These are phyloP conservation scores for Emergomyces orientalis DNA, from an alignment of 2,329 filamentous ascomycete species.

Conservation along the genomic window DNA sequence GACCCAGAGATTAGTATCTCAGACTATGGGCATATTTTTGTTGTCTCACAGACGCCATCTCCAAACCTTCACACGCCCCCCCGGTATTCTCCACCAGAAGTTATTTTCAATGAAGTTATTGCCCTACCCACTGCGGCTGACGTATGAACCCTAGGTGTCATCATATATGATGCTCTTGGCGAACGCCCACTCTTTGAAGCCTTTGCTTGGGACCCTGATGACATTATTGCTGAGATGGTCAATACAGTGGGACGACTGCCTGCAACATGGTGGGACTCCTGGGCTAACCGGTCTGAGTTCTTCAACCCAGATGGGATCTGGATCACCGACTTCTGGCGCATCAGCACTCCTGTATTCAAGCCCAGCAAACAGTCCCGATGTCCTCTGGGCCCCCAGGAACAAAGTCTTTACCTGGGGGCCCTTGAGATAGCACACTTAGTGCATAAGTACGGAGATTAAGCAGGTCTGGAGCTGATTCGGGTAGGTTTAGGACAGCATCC, in stretches of 20 bases:
- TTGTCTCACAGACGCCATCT: conserved; percentile 15
- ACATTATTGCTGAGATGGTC: conserved; percentile 19
- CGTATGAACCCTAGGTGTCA: conserved; percentile 19
- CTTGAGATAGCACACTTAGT: too few relatives aligned
- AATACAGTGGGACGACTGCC: conserved; percentile 17
- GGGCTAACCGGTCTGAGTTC: conserved; percentile 17
- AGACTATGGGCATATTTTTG: conserved; percentile 21
- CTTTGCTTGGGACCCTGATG: conserved; percentile 18
- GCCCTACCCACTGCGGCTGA: conserved; percentile 16
- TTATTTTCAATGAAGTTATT: conserved; percentile 14
- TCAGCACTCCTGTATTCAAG: conserved; percentile 15
- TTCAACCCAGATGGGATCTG: conserved; percentile 19
- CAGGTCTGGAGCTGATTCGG: too few relatives aligned
- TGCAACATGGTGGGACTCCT: conserved; percentile 17
- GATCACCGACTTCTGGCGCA: conserved; percentile 16
- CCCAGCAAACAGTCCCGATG: too few relatives aligned
- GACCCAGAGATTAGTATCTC: conserved; percentile 20
- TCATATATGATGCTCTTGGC: conserved; percentile 18
- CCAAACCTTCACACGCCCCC: conserved; percentile 18
- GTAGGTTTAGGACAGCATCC: too few relatives aligned
- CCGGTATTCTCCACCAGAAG: conserved; percentile 19
- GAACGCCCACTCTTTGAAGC: conserved; percentile 20
- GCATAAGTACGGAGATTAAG: too few relatives aligned
- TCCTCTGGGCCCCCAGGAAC: too few relatives aligned
- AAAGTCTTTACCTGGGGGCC: too few relatives aligned